Conservation (phyloP, 108 stramenopile species). For the Aurantiochytrium sp. region DNA sequence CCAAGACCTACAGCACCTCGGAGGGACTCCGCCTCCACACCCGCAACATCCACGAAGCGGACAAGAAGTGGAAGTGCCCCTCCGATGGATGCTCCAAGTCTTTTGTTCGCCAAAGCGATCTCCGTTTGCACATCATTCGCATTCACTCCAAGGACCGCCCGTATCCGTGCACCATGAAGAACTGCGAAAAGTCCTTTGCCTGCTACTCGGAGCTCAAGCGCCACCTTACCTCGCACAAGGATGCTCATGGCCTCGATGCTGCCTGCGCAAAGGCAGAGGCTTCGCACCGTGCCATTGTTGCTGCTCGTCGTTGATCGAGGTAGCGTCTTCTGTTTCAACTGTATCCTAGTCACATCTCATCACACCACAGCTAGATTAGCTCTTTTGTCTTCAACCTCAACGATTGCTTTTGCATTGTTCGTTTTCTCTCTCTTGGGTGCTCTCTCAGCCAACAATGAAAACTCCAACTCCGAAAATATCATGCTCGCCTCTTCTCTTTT, state of each 20-base stretch:
- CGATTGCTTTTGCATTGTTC: too few species aligned
- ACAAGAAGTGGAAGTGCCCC: constrained; percentile 16
- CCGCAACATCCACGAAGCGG: not conserved
- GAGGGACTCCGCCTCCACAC: constrained; percentile 10
- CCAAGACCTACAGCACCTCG: not conserved
- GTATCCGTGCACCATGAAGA: not conserved
- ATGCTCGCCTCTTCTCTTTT: too few species aligned
- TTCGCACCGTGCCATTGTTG: not conserved
- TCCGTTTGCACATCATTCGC: constrained; percentile 1
- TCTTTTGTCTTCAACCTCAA: too few species aligned
- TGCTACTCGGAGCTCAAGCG: constrained; percentile 19
- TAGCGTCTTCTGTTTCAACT: too few species aligned
- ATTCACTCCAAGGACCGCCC: constrained; percentile 10
- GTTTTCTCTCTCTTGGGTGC: too few species aligned
- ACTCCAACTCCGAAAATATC: too few species aligned
- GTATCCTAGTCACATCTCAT: too few species aligned
- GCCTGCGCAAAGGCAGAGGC: not conserved
- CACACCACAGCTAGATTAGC: too few species aligned
- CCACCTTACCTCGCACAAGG: not conserved
- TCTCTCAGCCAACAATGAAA: too few species aligned
- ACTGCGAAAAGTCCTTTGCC: constrained; percentile 13
- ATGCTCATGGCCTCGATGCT: not conserved
- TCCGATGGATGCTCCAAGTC: not conserved
- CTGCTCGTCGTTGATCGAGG: not conserved
- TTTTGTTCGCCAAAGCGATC: constrained; percentile 7